Conservation (phyloP, 208 protist species). For the Trypanosoma theileri region DNA sequence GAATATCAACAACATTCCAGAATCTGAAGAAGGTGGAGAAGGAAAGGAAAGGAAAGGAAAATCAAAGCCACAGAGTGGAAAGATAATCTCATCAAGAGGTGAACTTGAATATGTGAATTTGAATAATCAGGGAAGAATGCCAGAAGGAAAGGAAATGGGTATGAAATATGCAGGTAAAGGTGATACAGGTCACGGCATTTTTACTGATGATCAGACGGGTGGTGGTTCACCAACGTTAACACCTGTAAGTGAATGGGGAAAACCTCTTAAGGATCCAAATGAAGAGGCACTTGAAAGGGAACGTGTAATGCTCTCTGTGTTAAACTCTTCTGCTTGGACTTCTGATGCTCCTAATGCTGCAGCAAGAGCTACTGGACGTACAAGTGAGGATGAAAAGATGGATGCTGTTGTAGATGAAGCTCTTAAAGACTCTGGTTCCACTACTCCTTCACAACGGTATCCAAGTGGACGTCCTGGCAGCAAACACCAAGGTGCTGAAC, state of each 20-base stretch:
- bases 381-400: neutral
- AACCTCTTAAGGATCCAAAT: constrained; percentile 27
- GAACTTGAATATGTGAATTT: neutral
- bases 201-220: neutral
- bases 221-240: constrained; percentile 8
- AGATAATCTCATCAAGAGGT: too few species aligned
- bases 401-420: constrained; percentile 1
- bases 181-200: too few species aligned
- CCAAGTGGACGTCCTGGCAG: constrained; percentile 2
- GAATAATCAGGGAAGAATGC: neutral
- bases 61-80: too few species aligned
- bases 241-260: constrained; percentile 55
- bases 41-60: neutral
- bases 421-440: neutral
- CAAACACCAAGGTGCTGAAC: constrained; percentile 1
- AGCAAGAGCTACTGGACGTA: neutral
- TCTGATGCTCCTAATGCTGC: neutral
- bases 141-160: neutral
- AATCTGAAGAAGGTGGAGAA: neutral
- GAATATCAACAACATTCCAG: neutral
- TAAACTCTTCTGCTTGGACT: constrained; percentile 37
- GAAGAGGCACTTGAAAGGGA: constrained; percentile 81
- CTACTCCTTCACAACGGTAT: constrained; percentile 2
- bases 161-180: neutral
- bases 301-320: constrained; percentile 50